Conservation (phyloP, 2,329 filamentous ascomycete genomes). For the Magnaporthiopsis rhizophila region DNA sequence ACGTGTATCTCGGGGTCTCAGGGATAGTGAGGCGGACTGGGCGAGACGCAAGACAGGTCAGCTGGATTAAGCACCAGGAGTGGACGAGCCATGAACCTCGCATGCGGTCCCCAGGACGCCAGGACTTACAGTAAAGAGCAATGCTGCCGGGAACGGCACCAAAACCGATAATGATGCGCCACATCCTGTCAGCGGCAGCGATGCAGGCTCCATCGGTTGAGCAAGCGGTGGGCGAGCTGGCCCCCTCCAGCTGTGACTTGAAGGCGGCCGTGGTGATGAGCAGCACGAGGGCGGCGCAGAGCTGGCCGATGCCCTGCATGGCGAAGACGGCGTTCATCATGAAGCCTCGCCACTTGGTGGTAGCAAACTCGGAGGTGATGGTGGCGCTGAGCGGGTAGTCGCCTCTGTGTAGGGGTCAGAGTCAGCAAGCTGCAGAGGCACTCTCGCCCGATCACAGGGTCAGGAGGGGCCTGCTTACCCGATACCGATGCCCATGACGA, state of each 20-base stretch:
- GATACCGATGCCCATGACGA: constrained; percentile 48
- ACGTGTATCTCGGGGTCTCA: constrained; percentile 82
- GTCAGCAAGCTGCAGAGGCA: background rate
- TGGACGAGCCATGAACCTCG: background rate
- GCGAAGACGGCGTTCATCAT: constrained; percentile 86
- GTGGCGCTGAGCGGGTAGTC: constrained; percentile 78
- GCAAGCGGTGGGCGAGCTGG: background rate
- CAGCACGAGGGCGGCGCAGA: constrained; percentile 66
- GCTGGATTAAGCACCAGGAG: background rate
- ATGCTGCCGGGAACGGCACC: constrained; percentile 73
- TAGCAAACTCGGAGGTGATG: constrained; percentile 82
- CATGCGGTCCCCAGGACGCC: background rate
- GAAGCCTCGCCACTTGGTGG: constrained; percentile 75
- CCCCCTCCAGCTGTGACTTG: constrained; percentile 30
- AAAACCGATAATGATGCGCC: constrained; percentile 73
- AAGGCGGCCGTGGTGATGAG: constrained; percentile 68
- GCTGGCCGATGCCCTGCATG: constrained; percentile 80
- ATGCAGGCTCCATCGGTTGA: constrained; percentile 46
- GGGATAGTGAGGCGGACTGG: constrained; percentile 60
- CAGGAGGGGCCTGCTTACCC: no score
- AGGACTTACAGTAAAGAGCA: constrained; percentile 60
- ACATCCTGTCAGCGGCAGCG: constrained; percentile 79
- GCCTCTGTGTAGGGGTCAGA: constrained; percentile 28
- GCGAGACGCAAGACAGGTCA: background rate
- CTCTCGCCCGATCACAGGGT: no score